Evolutionary conservation across 2,329 filamentous ascomycete species (phyloP), one percentile per base, ranked within the genome.

Genomic region (Fusarium irregulare): DNA sequence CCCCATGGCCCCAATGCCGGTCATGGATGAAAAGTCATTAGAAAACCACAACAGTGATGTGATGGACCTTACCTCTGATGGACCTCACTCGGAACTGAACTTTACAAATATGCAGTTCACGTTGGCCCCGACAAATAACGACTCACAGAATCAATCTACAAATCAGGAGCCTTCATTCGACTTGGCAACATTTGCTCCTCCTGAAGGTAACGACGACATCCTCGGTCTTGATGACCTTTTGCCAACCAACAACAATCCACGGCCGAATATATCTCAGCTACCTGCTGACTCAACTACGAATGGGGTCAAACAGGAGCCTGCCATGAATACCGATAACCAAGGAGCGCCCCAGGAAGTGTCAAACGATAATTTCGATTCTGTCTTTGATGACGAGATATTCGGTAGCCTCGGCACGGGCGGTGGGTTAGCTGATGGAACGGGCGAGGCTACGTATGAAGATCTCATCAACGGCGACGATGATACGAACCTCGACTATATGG

Each of bases 21-120:
- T 66, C 32, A 76, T 75, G 70, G 74, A 77, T 3, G 68, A 74
- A 23, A 74, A 72, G 50, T 59, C 69, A 10, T 41, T 70, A n/a
- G 73, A 69, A 20, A 74, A 56, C 41, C 68, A 73, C n/a, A 73
- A 64, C 45, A 61, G 30, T 30, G 48, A 61, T 8, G 66, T 71
- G 23, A 67, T 71, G 56, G 72, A 71, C 20, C 56, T 71, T 6
- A 51, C 72, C 1, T 63, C 60, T 4, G 68, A 64, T 25, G 70
- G 70, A 11, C 57, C 69, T 21, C 56, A 78, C 48, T 75, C 81
- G n/a, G 82, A 83, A 54, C 79, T 84, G 10, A 83, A 83, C 65
- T 88, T 88, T 70, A 88, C 86, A 16, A 81, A 88, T 66, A 88
- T 88, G 85, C 82, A 85, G 37, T 88, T 88, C 68, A 83, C 84